Evolutionary conservation across 768 basidiomycete species (phyloP).

Genomic region (Calvatia gigantea): DNA sequence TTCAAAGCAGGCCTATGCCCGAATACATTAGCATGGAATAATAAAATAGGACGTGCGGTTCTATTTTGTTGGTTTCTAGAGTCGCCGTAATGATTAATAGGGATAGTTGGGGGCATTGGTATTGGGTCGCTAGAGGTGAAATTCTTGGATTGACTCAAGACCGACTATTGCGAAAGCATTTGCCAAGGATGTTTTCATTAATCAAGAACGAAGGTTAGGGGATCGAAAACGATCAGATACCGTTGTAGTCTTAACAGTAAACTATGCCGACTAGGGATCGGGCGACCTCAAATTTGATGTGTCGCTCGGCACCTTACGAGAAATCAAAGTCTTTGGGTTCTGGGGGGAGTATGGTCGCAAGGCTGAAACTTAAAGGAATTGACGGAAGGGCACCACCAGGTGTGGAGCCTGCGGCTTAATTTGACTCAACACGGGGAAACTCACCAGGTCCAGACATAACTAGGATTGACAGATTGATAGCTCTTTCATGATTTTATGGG

Average conservation of each 20-base stretch:
- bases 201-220: no score
- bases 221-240: conserved; percentile 86
- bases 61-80: conserved; percentile 83
- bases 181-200: no score
- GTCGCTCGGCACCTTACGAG: conserved; percentile 77
- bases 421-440: no score
- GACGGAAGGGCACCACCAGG: conserved; percentile 81
- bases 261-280: conserved; percentile 80
- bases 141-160: no score
- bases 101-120: conserved; percentile 82
- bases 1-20: conserved; percentile 76
- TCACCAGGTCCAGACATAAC: no score
- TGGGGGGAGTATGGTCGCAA: conserved; percentile 47
- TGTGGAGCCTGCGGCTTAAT: conserved; percentile 80
- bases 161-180: no score
- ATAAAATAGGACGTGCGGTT: conserved; percentile 75
- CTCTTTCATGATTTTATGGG: conserved; percentile 84
- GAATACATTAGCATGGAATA: conserved; percentile 84
- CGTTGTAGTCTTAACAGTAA: conserved; percentile 83
- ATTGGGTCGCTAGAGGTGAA: conserved; percentile 82
- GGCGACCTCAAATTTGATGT: conserved; percentile 65
- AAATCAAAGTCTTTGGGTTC: conserved; percentile 88
- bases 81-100: conserved; percentile 80
- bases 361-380: conserved; percentile 82
- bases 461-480: conserved; percentile 83